Base-by-base conservation (phyloP, 768 basidiomycete species). In the Paxillus rubicundulus region DNA sequence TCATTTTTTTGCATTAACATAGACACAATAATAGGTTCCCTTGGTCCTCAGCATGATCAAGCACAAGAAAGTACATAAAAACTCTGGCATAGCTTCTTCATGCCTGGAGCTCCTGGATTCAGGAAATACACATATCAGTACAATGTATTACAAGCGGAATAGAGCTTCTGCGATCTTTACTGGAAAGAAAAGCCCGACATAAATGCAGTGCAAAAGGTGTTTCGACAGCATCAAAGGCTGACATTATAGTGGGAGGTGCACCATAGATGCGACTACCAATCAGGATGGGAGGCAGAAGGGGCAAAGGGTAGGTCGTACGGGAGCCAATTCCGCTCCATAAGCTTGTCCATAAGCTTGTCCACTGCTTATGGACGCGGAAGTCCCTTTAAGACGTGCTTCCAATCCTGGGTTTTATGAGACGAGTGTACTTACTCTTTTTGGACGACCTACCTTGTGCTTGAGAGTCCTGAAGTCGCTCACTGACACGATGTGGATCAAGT, bases 401-500 rank as follows among this genome's bases (percentile, higher is more conserved):
- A 73, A 39, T 71, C 63, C 71, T 73, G 39, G n/a, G 16, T 39
- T 47, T 34, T 30, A 30, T 34, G 18, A 20, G 3, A n/a, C n/a
- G 7, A 32, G 14, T 1, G 30, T 34, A 24, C 10, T 17, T 36
- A 18, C 33, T 32, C 37, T 9, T 36, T 41, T 16, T 17, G 33
- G 1, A 24, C 41, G 33, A 24, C 3, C 75, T 54, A 89, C 89
- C 72, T 83, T 82, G 59, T 93, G 90, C 44, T 80, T 74, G 13
- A 89, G 65, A 2, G 72, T 76, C 44, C 79, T 77, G 61, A 92
- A 86, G 65, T 92, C 87, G 3, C 74, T 70, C 9, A 78, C 65
- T 27, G 62, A 69, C 4, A 83, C 83, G 38, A 92, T 80, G 51
- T 85, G 80, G 10, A 85, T 56, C 66, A 92, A 73, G 55, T 92